Percentiles rank a stretch among this genome's conserved stretches.
Conservation (phyloP, 345 rosid genomes). For the Salix koriyanagi region DNA sequence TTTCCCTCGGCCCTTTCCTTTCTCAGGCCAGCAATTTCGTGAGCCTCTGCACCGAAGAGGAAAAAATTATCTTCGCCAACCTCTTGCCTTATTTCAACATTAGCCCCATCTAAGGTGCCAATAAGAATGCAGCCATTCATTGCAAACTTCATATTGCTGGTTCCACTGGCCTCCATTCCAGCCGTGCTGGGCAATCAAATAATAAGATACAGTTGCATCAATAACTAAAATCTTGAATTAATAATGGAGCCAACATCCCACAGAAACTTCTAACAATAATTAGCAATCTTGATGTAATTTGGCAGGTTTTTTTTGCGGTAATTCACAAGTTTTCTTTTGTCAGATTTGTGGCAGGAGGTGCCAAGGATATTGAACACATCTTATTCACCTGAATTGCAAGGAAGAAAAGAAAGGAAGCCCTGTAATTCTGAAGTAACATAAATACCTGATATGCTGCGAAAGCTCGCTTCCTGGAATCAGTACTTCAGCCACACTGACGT, state of each 20-base stretch:
- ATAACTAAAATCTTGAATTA: not conserved
- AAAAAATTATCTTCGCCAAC: constrained; percentile 54
- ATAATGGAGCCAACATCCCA: not conserved
- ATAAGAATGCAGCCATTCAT: constrained; percentile 49
- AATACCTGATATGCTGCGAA: constrained; percentile 52
- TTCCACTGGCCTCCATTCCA: constrained; percentile 60
- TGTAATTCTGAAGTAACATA: not conserved
- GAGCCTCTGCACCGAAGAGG: constrained; percentile 45
- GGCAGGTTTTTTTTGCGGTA: too few species aligned
- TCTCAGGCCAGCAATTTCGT: constrained; percentile 45
- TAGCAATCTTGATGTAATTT: too few species aligned
- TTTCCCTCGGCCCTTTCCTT: constrained; percentile 49
- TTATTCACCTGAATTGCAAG: not conserved
- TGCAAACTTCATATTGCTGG: constrained; percentile 55
- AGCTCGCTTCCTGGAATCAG: constrained; percentile 53
- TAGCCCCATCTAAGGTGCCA: constrained; percentile 51
- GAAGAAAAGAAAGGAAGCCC: not conserved
- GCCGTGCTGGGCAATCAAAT: constrained; percentile 30
- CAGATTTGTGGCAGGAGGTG: too few species aligned
- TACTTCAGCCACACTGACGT: constrained; percentile 47
- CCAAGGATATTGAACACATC: too few species aligned
- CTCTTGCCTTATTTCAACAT: constrained; percentile 48
- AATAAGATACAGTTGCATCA: not conserved
- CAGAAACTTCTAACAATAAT: too few species aligned
- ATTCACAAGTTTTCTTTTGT: too few species aligned